These are phyloP conservation scores for Micractinium conductrix DNA, from an alignment of 139 green algal species.

Conservation along the genomic window DNA sequence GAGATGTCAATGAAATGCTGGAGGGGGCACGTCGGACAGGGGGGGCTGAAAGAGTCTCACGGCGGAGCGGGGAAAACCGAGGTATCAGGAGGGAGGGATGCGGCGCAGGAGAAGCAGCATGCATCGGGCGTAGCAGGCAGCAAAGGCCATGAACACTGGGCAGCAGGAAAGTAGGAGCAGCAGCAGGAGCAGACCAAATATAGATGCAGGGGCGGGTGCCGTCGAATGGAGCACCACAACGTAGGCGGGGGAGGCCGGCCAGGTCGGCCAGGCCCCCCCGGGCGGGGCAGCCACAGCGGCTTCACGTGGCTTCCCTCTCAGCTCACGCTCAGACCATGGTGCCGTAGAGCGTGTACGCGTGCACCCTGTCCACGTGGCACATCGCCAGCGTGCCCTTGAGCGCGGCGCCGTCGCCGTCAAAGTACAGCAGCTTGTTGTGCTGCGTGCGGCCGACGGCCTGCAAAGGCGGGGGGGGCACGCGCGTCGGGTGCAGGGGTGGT, in stretches of 20 bases:
- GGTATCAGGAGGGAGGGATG: no score
- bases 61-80: no score
- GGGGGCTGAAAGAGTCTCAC: no score
- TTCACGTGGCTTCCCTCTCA: no score
- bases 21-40: no score
- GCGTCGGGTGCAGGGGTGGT: not conserved
- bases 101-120: no score
- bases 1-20: no score
- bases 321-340: constrained; percentile 16
- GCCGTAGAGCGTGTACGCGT: constrained; percentile 84
- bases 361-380: constrained; percentile 71
- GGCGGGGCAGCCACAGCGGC: not conserved
- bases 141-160: no score
- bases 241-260: no score
- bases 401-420: constrained; percentile 72
- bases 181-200: not conserved
- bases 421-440: constrained; percentile 96
- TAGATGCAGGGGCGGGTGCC: not conserved
- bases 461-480: not conserved
- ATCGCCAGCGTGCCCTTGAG: constrained; percentile 77
- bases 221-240: no score
- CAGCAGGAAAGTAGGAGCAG: not conserved
- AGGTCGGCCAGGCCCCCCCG: not conserved
- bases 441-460: constrained; percentile 87
- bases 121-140: no score